phyloP scores from a whole-genome alignment of 306 rosid species.

The Corylus avellana region DNA sequence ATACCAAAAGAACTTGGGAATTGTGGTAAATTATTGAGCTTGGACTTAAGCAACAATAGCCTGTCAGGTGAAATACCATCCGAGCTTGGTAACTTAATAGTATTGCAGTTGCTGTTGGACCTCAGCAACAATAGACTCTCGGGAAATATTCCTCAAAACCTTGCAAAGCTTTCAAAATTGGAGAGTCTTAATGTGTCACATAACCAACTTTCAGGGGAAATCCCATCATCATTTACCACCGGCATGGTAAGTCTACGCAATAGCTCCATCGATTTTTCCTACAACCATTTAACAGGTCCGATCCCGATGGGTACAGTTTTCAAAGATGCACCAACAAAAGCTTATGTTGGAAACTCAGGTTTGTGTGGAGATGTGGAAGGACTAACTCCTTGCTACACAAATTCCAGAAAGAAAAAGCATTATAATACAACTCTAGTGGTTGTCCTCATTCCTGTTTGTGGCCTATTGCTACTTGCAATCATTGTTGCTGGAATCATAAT shows the following conservation, averaged over 20 bases:
- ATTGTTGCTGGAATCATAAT: slow-evolving; percentile 21
- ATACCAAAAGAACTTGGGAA: slow-evolving; percentile 43
- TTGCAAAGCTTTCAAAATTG: too few relatives aligned
- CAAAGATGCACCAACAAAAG: slow-evolving; percentile 31
- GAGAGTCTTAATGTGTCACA: too few relatives aligned
- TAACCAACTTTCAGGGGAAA: slow-evolving; percentile 40
- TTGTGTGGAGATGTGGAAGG: slow-evolving; percentile 53
- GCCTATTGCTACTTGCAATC: slow-evolving; percentile 26
- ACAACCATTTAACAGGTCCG: slow-evolving; percentile 56
- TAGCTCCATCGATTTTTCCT: slow-evolving; percentile 52
- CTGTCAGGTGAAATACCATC: slow-evolving; percentile 49
- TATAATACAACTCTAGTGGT: slow-evolving; percentile 44
- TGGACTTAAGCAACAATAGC: slow-evolving; percentile 34
- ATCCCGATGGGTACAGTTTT: slow-evolving; percentile 46
- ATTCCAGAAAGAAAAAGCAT: slow-evolving; percentile 13
- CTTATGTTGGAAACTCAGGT: slow-evolving; percentile 52
- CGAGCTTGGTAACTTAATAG: slow-evolving; percentile 49
- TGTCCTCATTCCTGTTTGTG: slow-evolving; percentile 45
- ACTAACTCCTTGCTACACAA: slow-evolving; percentile 29
- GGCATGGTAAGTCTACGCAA: slow-evolving; percentile 41
- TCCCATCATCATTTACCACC: slow-evolving; percentile 42
- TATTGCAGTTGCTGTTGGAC: slow-evolving; percentile 41
- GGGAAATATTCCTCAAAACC: too few relatives aligned
- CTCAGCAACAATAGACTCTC: slow-evolving; percentile 20
- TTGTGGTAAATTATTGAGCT: slow-evolving; percentile 20